Evolutionary conservation across 768 basidiomycete species (phyloP), one percentile per base, ranked within the genome.

Genomic region (Cytidiella melzeri): DNA sequence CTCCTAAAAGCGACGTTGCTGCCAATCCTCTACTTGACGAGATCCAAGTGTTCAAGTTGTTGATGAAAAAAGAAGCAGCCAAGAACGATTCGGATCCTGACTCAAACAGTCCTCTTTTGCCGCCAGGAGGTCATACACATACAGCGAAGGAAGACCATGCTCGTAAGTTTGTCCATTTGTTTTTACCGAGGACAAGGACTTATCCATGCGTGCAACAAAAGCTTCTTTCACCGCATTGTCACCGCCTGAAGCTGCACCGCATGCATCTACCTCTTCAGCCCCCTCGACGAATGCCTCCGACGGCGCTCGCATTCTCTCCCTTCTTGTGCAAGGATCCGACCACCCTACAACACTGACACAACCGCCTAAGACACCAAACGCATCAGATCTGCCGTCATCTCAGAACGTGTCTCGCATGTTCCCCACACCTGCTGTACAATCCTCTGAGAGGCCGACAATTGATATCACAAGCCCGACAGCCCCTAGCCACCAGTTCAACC

Each of bases 51-150:
- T 90, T 92, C 75, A 85, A 83, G 55, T 57, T 89, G 57, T 71
- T 90, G 70, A 91, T 92, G 84, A 87, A 87, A 64, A 73, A 79
- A 52, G 87, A 87, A 57, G 81, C 87, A 53, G 70, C 73, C 50
- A 74, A 73, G 61, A 72, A 67, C 48, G 72, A 67, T 47, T 51
- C 57, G 4, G 68, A 67, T 19, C 37, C 36, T 15, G n/a, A n/a
- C n/a, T n/a, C n/a, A n/a, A n/a, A n/a, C n/a, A n/a, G n/a, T n/a
- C n/a, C n/a, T n/a, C n/a, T n/a, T n/a, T 28, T n/a, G n/a, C n/a
- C n/a, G n/a, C n/a, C n/a, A n/a, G n/a, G n/a, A n/a, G n/a, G n/a
- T n/a, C n/a, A n/a, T n/a, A n/a, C n/a, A n/a, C n/a, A n/a, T n/a
- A n/a, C n/a, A n/a, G n/a, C n/a, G n/a, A n/a, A n/a, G n/a, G n/a